Evolutionary conservation across 345 rosid genomes (phyloP), one percentile per base, ranked within the genome.

Genomic region (Lepidium didymum): DNA sequence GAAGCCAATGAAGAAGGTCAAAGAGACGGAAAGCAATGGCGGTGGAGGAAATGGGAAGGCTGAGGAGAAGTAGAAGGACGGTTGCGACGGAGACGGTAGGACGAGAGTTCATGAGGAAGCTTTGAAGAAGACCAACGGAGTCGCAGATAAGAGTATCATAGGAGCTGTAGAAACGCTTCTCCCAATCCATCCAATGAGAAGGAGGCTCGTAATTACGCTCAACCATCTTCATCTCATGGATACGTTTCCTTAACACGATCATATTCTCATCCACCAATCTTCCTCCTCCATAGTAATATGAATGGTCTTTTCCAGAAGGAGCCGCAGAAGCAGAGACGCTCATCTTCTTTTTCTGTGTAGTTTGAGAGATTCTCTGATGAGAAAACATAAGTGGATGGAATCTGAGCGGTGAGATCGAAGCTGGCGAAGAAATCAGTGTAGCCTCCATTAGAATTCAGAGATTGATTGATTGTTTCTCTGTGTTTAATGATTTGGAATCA

Each of bases 171-270:
- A 56, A 83, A 12, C 77, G 86, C 37, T 87, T 85, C 83, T 90
- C 91, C 91, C 91, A 90, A 3, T 78, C 82, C 84, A 80, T 80
- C 96, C 96, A 86, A 6, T 83, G 73, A 13, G 76, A 44, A 4
- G 91, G 88, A 8, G 91, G 85, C 80, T 87, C 86, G 56, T 85
- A 81, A 73, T 82, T 84, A 55, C 84, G 65, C 83, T 90, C 94
- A 8, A 58, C 68, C 89, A 80, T 78, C 82, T 85, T 83, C 82
- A 74, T 76, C 75, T 83, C 87, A 38, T 78, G 87, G 35, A 87
- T 81, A 2, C 87, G 78, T 56, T 78, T 83, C 67, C 92, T 68
- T 0, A 85, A 78, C 13, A 85, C 84, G 21, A 84, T 80, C 93
- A 87, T 85, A 76, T 77, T 77, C 75, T 79, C 87, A 14, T 87